phyloP scores from a whole-genome alignment of 2,329 filamentous ascomycete genomes.

The Aspergillus sp. region DNA sequence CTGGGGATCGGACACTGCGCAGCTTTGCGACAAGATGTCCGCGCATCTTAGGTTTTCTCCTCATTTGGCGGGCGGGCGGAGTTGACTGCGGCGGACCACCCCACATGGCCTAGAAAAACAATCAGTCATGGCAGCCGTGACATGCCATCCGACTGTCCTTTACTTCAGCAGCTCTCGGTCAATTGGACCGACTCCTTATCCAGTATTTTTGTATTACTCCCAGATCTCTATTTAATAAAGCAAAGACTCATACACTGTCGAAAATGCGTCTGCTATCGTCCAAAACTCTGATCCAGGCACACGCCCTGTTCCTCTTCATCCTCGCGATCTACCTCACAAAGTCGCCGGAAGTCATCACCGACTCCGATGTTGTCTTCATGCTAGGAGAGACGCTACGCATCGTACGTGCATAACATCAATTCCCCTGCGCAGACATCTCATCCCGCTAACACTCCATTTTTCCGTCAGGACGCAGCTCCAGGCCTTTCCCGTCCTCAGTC shows the following conservation, averaged over 20 bases:
- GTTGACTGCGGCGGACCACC: conserved; percentile 16
- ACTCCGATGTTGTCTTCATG: conserved; percentile 77
- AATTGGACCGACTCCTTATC: no score
- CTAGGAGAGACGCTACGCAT: conserved; percentile 81
- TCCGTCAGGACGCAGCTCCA: conserved; percentile 50
- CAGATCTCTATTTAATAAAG: neutral
- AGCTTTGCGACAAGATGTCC: no score
- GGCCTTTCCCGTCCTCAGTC: conserved; percentile 67
- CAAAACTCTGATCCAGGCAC: conserved; percentile 73
- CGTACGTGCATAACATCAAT: conserved; percentile 44
- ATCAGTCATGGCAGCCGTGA: neutral
- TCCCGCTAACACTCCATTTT: conserved; percentile 6
- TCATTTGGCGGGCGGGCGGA: conserved; percentile 16
- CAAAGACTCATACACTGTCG: neutral
- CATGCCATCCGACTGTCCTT: neutral
- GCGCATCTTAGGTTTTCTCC: conserved; percentile 1
- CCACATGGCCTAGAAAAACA: conserved; percentile 18
- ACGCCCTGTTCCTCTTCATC: conserved; percentile 81
- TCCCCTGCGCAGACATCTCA: neutral
- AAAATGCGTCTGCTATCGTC: conserved; percentile 79
- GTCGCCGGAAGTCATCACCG: conserved; percentile 67
- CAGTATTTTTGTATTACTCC: no score
- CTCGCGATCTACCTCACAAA: conserved; percentile 81
- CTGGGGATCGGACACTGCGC: neutral
- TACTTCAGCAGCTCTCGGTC: no score